Percentiles rank a stretch among this genome's conserved stretches.
Evolutionary conservation across 805 yeast genomes (phyloP).

Genomic region (Monosporozyma servazzii): DNA sequence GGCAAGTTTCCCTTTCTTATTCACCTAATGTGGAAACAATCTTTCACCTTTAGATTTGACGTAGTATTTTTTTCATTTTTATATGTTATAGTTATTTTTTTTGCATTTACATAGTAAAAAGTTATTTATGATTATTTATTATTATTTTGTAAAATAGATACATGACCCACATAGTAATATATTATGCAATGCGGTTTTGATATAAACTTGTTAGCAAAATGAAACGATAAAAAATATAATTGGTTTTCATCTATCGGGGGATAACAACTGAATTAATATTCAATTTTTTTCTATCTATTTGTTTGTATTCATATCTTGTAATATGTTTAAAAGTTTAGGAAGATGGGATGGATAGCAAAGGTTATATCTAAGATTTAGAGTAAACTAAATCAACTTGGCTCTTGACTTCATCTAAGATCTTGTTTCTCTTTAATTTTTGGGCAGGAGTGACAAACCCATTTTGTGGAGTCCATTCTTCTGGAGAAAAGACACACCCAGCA

Average conservation of each 20-base stretch:
- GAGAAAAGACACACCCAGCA: slow-evolving; percentile 66
- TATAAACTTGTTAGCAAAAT: not conserved
- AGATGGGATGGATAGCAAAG: not conserved
- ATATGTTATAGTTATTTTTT: not conserved
- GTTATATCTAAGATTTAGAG: not conserved
- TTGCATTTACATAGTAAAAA: not conserved
- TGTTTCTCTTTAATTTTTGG: slow-evolving; percentile 89
- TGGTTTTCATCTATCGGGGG: not conserved
- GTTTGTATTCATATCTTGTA: not conserved
- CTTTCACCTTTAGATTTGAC: too few species aligned
- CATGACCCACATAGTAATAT: not conserved
- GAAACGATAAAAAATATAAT: not conserved
- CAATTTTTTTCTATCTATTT: not conserved
- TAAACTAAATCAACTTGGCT: slow-evolving; percentile 62
- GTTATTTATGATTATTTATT: not conserved
- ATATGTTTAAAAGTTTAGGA: not conserved
- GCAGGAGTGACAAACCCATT: slow-evolving; percentile 91
- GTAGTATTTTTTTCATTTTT: not conserved
- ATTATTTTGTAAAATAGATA: not conserved
- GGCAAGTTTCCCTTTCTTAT: not conserved
- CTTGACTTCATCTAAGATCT: slow-evolving; percentile 64
- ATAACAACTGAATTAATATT: not conserved
- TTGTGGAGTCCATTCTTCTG: slow-evolving; percentile 97
- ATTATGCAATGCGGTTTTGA: not conserved
- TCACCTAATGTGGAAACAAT: too few species aligned